Conservation (phyloP, 257 asterid species). For the Schizonepeta tenuifolia region DNA sequence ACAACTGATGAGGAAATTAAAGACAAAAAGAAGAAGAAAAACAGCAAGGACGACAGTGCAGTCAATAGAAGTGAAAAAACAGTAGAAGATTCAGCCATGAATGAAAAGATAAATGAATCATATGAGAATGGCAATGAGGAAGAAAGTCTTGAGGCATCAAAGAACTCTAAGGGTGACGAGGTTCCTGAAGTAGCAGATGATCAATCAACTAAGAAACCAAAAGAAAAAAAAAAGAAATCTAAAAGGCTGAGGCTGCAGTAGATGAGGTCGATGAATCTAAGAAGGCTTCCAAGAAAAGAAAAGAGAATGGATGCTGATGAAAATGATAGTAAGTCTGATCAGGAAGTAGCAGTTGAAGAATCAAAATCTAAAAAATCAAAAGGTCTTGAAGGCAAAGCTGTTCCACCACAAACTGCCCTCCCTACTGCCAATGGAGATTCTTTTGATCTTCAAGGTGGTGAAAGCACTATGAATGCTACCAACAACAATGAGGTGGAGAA, state of each 20-base stretch:
- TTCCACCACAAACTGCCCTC: constrained; percentile 21
- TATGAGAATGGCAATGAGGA: too few relatives aligned
- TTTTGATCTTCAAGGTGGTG: constrained; percentile 26
- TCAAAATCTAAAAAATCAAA: constrained; percentile 68
- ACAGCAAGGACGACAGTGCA: constrained; percentile 37
- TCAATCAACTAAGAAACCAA: constrained; percentile 39
- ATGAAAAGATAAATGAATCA: constrained; percentile 26
- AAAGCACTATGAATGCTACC: constrained; percentile 23
- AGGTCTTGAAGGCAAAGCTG: constrained; percentile 43
- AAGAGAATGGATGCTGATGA: constrained; percentile 56
- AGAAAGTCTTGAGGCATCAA: constrained; percentile 19
- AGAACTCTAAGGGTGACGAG: constrained; percentile 35
- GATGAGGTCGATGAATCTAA: constrained; percentile 45
- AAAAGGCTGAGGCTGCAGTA: constrained; percentile 43
- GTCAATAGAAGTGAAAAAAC: constrained; percentile 25
- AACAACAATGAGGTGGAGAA: constrained; percentile 41
- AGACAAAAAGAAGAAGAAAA: constrained; percentile 58
- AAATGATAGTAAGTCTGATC: constrained; percentile 43
- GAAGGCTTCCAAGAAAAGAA: constrained; percentile 72
- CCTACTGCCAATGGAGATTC: constrained; percentile 35
- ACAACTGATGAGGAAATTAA: constrained; percentile 36
- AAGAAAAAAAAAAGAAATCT: constrained; percentile 55
- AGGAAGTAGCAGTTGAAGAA: constrained; percentile 51
- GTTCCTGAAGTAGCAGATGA: constrained; percentile 37
- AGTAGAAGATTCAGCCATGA: constrained; percentile 19